Conservation (phyloP, 2,329 filamentous ascomycete species). For the Talaromyces atroroseus region DNA sequence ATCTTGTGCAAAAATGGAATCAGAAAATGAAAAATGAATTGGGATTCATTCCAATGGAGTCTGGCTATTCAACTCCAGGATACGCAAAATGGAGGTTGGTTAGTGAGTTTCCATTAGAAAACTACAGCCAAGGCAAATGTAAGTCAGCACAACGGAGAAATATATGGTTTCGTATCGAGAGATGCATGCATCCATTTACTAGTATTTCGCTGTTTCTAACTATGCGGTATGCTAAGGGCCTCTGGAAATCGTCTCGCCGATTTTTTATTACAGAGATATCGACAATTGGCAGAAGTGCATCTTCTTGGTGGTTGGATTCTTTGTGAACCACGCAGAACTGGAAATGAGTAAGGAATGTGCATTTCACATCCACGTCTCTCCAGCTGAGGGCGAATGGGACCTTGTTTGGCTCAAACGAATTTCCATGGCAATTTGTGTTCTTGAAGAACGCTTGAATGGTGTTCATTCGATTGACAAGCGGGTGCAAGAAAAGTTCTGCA, state of each 20-base stretch:
- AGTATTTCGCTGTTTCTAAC: neutral
- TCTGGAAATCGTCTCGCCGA: neutral
- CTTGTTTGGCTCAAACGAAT: neutral
- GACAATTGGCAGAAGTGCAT: neutral
- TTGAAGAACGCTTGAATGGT: neutral
- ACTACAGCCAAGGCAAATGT: neutral
- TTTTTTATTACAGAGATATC: neutral
- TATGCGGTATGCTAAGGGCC: neutral
- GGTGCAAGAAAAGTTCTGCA: neutral
- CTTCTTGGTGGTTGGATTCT: neutral
- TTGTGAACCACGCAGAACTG: neutral
- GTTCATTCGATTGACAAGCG: neutral
- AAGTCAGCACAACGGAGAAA: neutral
- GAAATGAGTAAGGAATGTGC: neutral
- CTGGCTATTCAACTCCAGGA: neutral
- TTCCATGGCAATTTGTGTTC: neutral
- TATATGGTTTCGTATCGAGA: too few relatives aligned
- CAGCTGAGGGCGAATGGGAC: neutral
- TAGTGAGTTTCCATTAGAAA: neutral
- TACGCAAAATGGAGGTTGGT: neutral
- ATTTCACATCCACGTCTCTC: conserved; percentile 1
- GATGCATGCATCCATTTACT: neutral
- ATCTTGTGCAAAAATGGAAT: neutral
- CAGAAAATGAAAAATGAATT: neutral
- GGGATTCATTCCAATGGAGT: neutral